Conservation (phyloP, 495 filamentous ascomycete species). For the Patellaria atrata region DNA sequence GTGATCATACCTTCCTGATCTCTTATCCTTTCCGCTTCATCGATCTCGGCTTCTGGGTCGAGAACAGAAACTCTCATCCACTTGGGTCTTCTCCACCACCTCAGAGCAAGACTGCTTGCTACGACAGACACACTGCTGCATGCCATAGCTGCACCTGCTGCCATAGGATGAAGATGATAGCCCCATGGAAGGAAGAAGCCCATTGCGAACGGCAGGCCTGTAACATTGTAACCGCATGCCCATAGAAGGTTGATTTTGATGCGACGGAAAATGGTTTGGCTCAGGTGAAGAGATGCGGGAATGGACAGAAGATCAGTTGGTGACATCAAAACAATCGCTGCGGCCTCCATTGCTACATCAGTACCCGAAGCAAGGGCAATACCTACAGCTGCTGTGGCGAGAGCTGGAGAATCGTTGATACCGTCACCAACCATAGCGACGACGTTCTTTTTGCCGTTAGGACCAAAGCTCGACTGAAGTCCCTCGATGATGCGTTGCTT, state of each 20-base stretch:
- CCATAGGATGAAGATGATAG: conserved; percentile 81
- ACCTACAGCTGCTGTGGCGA: conserved; percentile 83
- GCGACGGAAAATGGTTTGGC: conserved; percentile 70
- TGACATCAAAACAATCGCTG: conserved; percentile 89
- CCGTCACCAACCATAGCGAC: conserved; percentile 98
- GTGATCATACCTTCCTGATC: no score
- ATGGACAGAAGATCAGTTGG: conserved; percentile 84
- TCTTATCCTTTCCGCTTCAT: conserved; percentile 29
- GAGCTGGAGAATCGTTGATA: conserved; percentile 95
- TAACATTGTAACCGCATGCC: conserved; percentile 83
- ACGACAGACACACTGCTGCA: conserved; percentile 82
- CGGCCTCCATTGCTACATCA: conserved; percentile 96
- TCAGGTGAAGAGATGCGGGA: conserved; percentile 68
- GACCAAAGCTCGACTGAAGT: conserved; percentile 42
- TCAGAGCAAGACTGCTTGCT: conserved; percentile 64
- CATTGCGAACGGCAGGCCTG: conserved; percentile 95
- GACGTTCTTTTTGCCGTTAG: conserved; percentile 37
- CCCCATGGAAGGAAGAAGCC: conserved; percentile 83
- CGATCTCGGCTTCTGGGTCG: conserved; percentile 25
- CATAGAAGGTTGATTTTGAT: conserved; percentile 90
- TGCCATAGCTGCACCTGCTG: conserved; percentile 91
- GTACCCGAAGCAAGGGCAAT: conserved; percentile 88
- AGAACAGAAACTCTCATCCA: conserved; percentile 76
- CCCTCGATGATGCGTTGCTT: conserved; percentile 73
- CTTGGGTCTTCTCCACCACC: conserved; percentile 68